phyloP scores from a whole-genome alignment of 805 yeast species.

The Starmerella ratchasimensis region DNA sequence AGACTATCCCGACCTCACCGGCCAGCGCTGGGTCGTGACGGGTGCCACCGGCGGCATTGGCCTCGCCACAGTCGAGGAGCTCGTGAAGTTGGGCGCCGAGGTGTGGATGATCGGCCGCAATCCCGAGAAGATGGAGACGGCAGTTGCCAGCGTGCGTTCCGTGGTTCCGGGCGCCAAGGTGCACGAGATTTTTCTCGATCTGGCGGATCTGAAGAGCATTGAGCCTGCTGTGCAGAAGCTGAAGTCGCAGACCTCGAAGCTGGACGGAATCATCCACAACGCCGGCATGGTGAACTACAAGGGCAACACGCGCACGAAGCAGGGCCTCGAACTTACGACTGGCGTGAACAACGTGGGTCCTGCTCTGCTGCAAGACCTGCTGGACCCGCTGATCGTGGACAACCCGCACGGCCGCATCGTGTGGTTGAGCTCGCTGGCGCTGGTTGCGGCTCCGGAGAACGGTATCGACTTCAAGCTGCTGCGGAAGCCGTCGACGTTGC shows the following conservation, averaged over 20 bases:
- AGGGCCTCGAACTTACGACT: constrained; percentile 35
- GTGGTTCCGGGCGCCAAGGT: constrained; percentile 19
- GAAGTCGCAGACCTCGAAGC: constrained; percentile 3
- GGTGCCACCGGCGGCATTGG: constrained; percentile 22
- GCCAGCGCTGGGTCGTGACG: constrained; percentile 24
- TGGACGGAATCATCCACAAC: constrained; percentile 21
- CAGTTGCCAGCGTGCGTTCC: constrained; percentile 23
- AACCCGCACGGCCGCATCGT: constrained; percentile 32
- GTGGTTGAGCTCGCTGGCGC: constrained; percentile 35
- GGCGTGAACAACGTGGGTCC: constrained; percentile 38
- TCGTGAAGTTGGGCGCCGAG: constrained; percentile 22
- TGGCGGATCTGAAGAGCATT: constrained; percentile 19
- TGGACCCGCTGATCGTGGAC: constrained; percentile 27
- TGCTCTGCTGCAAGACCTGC: constrained; percentile 30
- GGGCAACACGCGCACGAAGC: constrained; percentile 27
- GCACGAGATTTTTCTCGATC: constrained; percentile 18
- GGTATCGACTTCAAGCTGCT: constrained; percentile 30
- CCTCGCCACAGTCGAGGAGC: constrained; percentile 8
- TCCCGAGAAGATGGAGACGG: constrained; percentile 24
- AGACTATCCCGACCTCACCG: constrained; percentile 26
- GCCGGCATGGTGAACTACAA: constrained; percentile 25
- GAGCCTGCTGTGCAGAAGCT: constrained; percentile 18
- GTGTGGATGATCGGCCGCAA: constrained; percentile 31
- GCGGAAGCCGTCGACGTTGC: constrained; percentile 9
- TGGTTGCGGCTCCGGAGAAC: constrained; percentile 22